Evolutionary conservation across 352 stramenopile genomes (phyloP), one percentile per base, ranked within the genome.

Genomic region (Pythium folliculosum): DNA sequence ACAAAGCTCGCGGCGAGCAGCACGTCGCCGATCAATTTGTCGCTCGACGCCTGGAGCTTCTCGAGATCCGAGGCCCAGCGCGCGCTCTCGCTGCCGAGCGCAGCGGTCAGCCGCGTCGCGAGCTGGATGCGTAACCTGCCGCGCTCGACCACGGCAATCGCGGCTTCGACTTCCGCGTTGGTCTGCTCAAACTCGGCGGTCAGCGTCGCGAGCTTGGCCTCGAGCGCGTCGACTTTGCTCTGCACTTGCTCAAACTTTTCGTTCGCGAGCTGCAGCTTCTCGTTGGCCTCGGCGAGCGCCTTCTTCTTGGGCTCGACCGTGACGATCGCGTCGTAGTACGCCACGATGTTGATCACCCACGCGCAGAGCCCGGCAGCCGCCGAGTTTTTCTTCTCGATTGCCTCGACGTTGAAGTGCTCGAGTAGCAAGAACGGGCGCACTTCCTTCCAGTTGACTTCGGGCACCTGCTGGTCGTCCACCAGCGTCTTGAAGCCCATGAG

Each of bases 321-420:
- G 14, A 98, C 72, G 49, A 98, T 92, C 37, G 97, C 95, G 66
- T 98, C 94, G 60, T 98, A 98, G 77, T 98, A 98, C 21, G 81
- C 75, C 4, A 98, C 92, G 57, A 98, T 98, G 58, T 95, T 95
- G 68, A 95, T 88, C 23, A 94, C 87, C 84, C 85, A 94, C 0
- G 87, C 82, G 66, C 87, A 95, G 1, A 95, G 49, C 7, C 85
- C 85, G 3, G 87, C 87, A 3, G 87, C 79, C 0, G 87, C 87
- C 17, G 85, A 92, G 56, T 93, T 94, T 51, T 91, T 92, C 69
- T 92, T 92, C 48, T 92, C 87, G 9, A 95, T 95, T 27, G 66
- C 77, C 52, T 95, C 85, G 35, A 93, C 85, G 23, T 72, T 92
- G 60, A 95, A 95, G 60, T 95, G 76, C 45, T 92, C 82, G 1